Evolutionary conservation across 2,329 filamentous ascomycete species (phyloP), one percentile per base, ranked within the genome.

Genomic region (Penicillium polonicum): DNA sequence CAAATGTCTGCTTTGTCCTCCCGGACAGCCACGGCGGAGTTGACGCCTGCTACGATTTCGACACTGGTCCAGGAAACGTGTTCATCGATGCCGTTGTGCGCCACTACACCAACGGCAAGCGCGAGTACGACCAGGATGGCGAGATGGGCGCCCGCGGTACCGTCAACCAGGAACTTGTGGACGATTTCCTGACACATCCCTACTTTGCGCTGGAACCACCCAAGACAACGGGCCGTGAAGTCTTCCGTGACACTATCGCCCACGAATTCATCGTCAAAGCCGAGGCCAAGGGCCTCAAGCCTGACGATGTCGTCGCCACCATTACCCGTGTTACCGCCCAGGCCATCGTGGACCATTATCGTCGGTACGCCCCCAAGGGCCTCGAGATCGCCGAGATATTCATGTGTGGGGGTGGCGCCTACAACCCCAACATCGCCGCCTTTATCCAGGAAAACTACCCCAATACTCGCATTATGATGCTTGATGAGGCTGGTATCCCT

Each of bases 251-350:
- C 57, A 83, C 80, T 15, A 68, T 84, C 42, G 83, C 82, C 0
- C 76, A 80, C 63, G 77, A 80, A 1, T 68, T 86, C 29, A 81
- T 85, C 52, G 63, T 73, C n/a, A 74, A 80, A 55, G 81, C 76
- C 12, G 69, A 76, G 35, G 70, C 70, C n/a, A 72, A 71, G 42
- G 78, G 78, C 13, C 71, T 84, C 58, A 74, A 70, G 1, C 73
- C 78, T 1, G 75, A 83, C 48, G 84, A 85, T 62, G 76, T 82
- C 5, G 79, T 86, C 9, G 83, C 84, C 0, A 85, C 83, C 0
- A 76, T 85, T 41, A 87, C 85, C 9, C 77, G 83, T 23, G 81
- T 86, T 64, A 86, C 83, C 0, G 80, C 84, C 0, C 80, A 85
- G 66, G 80, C 83, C 21, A 85, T 86, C 33, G 79, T 85, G 36